Evolutionary conservation across 1,284 basidiomycete genomes (phyloP), one percentile per base, ranked within the genome.

Genomic region (Puccinia sorghi): DNA sequence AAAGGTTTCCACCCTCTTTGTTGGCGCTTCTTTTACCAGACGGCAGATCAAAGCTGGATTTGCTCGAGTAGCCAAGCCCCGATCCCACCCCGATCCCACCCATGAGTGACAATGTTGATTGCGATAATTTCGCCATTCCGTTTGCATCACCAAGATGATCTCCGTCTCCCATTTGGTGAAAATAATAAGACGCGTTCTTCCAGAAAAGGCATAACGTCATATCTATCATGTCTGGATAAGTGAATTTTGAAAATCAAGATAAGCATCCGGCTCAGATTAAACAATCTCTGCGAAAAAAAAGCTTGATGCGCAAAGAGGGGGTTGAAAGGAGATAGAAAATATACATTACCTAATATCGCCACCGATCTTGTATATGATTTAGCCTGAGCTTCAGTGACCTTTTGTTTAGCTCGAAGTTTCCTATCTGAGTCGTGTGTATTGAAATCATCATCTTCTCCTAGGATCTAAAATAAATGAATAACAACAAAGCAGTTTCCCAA

Each of bases 181-280:
- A 46, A 61, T 72, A 71, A 57, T 66, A 50, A 6, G 70, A 64
- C n/a, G 70, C 77, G n/a, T 79, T 72, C 50, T 64, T 72, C 77
- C 77, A 79, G 39, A 79, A 64, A 32, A 72, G 27, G 50, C 41
- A 64, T 46, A 79, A 64, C 20, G 61, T 57, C 77, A 79, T 79
- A 32, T 79, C 77, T 17, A 72, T 79, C 15, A 72, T 79, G 41
- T 79, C 77, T 79, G 41, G 0, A 66, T 48, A n/a, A 57, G 27
- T 52, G n/a, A n/a, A n/a, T n/a, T 50, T 13, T 12, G 17, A 48
- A 7, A 5, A n/a, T 6, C 2, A 46, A 67, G 8, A 48, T 17
- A 7, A 43, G 8, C 67, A 75, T 46, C 48, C 48, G 50, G 63
- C 63, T 41, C 11, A 70, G 27, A 50, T 50, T 15, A 56, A 6